Conservation (phyloP, 164 flowering plant genomes). For the Cinnamomum micranthum region DNA sequence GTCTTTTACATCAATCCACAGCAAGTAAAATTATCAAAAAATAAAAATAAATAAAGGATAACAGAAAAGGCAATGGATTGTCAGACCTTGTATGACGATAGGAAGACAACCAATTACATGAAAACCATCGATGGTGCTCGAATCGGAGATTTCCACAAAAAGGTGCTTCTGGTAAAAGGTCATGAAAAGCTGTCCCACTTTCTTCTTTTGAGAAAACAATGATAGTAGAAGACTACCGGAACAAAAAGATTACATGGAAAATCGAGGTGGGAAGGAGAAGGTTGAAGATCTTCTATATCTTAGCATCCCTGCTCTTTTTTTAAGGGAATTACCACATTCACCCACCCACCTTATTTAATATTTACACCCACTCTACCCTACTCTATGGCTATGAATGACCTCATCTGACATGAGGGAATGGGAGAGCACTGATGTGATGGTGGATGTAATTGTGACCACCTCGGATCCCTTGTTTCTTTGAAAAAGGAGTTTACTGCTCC, state of each 20-base stretch:
- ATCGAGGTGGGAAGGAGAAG: not conserved
- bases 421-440: no score
- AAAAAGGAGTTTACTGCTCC: no score
- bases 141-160: not conserved
- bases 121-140: conserved; percentile 9
- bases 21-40: not conserved
- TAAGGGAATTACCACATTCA: no score
- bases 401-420: no score
- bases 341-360: no score
- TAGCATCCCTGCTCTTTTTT: not conserved
- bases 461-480: no score
- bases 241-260: not conserved
- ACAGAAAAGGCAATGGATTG: not conserved
- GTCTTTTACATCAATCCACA: not conserved
- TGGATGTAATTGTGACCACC: no score
- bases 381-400: no score
- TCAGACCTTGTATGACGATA: not conserved
- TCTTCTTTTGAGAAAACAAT: not conserved
- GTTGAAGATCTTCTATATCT: not conserved
- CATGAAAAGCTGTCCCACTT: not conserved
- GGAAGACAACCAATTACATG: not conserved
- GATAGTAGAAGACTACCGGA: not conserved
- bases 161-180: not conserved
- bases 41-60: not conserved
- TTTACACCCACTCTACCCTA: no score